phyloP scores from a whole-genome alignment of 202 grass and related monocot genomes.

The Brachypodium distachyon region DNA sequence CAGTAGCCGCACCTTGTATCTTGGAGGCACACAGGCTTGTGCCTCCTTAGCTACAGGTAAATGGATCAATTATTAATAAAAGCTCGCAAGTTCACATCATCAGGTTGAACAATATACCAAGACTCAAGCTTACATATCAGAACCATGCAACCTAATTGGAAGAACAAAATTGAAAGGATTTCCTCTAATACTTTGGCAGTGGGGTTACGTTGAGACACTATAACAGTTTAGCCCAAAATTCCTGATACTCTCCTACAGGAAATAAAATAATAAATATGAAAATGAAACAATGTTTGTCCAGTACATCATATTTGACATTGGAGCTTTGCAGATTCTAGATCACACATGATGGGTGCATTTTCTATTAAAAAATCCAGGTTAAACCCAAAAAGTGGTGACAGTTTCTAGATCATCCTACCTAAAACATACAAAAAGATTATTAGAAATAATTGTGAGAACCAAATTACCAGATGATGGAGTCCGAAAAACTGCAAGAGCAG shows the following conservation, averaged over 20 bases:
- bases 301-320: neutral
- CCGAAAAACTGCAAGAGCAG: constrained; percentile 77
- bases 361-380: neutral
- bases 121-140: too few species aligned
- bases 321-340: neutral
- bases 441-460: neutral
- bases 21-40: constrained; percentile 36
- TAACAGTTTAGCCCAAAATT: neutral
- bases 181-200: neutral
- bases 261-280: neutral
- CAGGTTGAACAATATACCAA: neutral
- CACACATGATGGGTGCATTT: too few species aligned
- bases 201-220: neutral
- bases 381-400: neutral
- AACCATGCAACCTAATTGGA: neutral
- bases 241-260: neutral
- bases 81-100: neutral
- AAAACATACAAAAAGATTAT: neutral
- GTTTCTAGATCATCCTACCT: neutral
- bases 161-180: neutral
- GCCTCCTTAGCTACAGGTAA: constrained; percentile 53
- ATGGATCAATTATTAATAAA: neutral
- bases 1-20: constrained; percentile 56
- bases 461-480: constrained; percentile 69
- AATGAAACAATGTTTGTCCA: neutral